Evolutionary conservation across 768 basidiomycete genomes (phyloP).

Genomic region (Collybia mongolica): DNA sequence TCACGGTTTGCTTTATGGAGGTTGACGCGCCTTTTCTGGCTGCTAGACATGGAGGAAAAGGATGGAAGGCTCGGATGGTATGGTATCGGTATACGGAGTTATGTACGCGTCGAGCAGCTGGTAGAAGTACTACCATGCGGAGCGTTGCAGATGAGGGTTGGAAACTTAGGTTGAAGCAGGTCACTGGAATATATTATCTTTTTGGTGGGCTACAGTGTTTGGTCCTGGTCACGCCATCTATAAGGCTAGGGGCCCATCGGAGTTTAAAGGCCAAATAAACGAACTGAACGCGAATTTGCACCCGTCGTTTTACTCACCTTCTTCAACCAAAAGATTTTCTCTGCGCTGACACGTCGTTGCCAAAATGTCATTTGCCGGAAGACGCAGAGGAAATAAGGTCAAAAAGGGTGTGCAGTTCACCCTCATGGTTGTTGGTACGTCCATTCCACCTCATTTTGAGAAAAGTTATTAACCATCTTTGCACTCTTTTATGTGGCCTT

Average conservation of each 20-base stretch:
- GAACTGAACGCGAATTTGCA: constrained; percentile 26
- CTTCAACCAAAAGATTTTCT: constrained; percentile 18
- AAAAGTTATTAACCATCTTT: neutral
- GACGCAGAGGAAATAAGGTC: constrained; percentile 90
- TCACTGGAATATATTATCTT: constrained; percentile 2
- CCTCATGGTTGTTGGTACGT: constrained; percentile 94
- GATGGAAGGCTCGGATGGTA: constrained; percentile 4
- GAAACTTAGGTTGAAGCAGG: neutral
- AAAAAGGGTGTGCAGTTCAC: constrained; percentile 99
- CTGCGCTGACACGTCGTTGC: constrained; percentile 10
- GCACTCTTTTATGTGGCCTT: constrained; percentile 5
- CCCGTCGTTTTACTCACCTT: constrained; percentile 21
- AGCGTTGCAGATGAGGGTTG: neutral
- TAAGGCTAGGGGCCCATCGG: constrained; percentile 20
- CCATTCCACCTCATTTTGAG: constrained; percentile 4
- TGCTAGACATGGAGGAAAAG: neutral
- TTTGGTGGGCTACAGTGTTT: constrained; percentile 18
- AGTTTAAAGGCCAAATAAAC: constrained; percentile 35
- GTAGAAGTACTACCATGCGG: constrained; percentile 9
- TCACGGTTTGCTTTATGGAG: constrained; percentile 19
- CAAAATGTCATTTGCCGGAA: constrained; percentile 81
- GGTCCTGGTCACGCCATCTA: constrained; percentile 18
- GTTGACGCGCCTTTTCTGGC: no score
- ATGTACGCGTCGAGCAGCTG: constrained; percentile 1
- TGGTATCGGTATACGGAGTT: neutral